Base-by-base conservation (phyloP, 2,329 filamentous ascomycete genomes). In the Diaporthe helianthi region DNA sequence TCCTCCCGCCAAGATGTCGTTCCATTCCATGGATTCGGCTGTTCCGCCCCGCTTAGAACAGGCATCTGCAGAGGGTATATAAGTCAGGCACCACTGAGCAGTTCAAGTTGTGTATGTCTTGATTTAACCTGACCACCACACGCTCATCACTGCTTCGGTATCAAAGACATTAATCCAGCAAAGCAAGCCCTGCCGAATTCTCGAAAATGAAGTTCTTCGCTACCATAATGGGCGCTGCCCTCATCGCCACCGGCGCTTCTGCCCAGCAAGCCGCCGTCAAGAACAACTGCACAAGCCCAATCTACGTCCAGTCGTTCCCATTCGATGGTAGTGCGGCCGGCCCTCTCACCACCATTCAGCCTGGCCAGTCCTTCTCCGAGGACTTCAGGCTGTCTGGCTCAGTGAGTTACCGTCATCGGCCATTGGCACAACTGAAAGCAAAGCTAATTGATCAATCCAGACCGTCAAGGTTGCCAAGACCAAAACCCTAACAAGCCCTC, bases 401-500 rank as follows among this genome's bases (percentile, higher is more conserved):
- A 63, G 79, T 81, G 55, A 71, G 79, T 77, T 3, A 13, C 41
- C 4, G 6, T 36, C 7, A 2, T 7, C 6, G 17, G 2, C 3
- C 26, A 5, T 36, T 22, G n/a, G 9, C 9, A 8, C 10, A 8
- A 8, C 19, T n/a, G 0, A 24, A 19, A 15, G 8, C 19, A 63
- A 63, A 49, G 44, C 41, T 63, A 36, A 47, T 22, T 8, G 19
- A 6, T 4, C 13, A 17, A 3, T 31, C 4, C 58, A 81, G 80
- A 82, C 81, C 60, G 73, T 83, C 54, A 83, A 83, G 76, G 76
- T 83, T 66, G 79, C 78, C 41, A 81, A 73, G 47, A 78, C 75
- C 71, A 80, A 76, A 75, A 79, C 77, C 26, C 77, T 83, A 8
- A 71, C 71, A 61, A 72, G 58, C 29, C 80, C 80, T 1, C 77